Percentiles rank a stretch among this genome's conserved stretches.
phyloP scores from a whole-genome alignment of 441 rosid genomes.

The Mallotus japonicus region DNA sequence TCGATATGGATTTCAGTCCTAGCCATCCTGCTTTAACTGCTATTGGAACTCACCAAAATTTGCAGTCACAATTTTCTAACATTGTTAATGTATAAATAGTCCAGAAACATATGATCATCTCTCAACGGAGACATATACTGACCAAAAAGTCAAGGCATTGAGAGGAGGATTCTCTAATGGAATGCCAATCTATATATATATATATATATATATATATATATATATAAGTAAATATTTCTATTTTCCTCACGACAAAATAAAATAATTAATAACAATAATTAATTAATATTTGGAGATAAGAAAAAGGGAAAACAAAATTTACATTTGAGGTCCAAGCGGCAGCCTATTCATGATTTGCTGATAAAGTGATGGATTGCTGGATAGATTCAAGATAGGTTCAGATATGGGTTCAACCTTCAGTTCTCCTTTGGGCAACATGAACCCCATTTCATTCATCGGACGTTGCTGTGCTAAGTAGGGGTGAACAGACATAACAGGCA shows the following conservation, averaged over 20 bases:
- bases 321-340: slow-evolving; percentile 77
- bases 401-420: slow-evolving; percentile 73
- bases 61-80: not conserved
- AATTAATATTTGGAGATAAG: not conserved
- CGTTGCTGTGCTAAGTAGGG: slow-evolving; percentile 60
- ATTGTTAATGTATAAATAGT: not conserved
- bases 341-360: slow-evolving; percentile 81
- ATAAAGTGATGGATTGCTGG: slow-evolving; percentile 54
- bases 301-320: slow-evolving; percentile 20
- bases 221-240: slow-evolving; percentile 27
- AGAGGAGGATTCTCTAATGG: not conserved
- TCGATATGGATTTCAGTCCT: too few relatives aligned
- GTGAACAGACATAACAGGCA: slow-evolving; percentile 58
- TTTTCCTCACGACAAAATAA: slow-evolving; percentile 26
- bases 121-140: not conserved
- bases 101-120: not conserved
- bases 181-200: slow-evolving; percentile 29
- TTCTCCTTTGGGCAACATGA: slow-evolving; percentile 65
- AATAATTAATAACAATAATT: slow-evolving; percentile 8
- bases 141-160: not conserved
- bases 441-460: slow-evolving; percentile 42
- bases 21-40: too few relatives aligned
- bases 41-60: too few relatives aligned
- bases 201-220: slow-evolving; percentile 10
- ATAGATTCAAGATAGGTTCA: slow-evolving; percentile 51